Evolutionary conservation across 495 filamentous ascomycete species (phyloP).

Genomic region (Penicillium herquei): DNA sequence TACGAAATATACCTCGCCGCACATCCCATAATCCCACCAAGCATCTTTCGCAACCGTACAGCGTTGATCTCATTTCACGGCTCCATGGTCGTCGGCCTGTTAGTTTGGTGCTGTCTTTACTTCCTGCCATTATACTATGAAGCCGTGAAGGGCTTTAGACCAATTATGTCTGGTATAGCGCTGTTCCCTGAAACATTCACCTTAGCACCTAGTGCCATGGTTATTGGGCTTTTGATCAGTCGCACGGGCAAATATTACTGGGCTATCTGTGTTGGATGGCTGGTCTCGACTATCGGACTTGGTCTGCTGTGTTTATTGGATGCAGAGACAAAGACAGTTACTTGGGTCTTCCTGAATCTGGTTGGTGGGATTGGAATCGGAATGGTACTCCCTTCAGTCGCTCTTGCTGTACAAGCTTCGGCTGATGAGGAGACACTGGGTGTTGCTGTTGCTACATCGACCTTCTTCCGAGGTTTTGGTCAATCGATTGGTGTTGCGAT

Average conservation of each 20-base stretch:
- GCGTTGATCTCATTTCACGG: constrained; percentile 33
- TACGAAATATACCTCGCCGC: constrained; percentile 44
- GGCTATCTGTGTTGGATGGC: constrained; percentile 45
- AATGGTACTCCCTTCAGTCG: constrained; percentile 39
- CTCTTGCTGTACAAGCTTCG: constrained; percentile 39
- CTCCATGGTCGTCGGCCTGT: constrained; percentile 41
- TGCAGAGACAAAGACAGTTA: constrained; percentile 25
- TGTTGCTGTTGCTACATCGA: constrained; percentile 39
- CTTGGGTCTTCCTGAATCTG: constrained; percentile 41
- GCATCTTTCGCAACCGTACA: constrained; percentile 46
- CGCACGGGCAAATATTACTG: constrained; percentile 41
- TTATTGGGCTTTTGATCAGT: constrained; percentile 37
- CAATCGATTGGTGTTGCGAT: constrained; percentile 46
- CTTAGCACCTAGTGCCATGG: constrained; percentile 42
- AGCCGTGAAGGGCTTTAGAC: constrained; percentile 42
- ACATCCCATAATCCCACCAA: constrained; percentile 43
- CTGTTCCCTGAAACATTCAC: constrained; percentile 50
- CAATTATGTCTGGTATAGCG: constrained; percentile 41
- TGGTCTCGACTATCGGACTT: constrained; percentile 36
- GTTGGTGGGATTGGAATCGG: constrained; percentile 40
- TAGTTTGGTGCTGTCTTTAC: constrained; percentile 45
- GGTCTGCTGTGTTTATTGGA: constrained; percentile 36
- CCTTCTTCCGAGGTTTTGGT: constrained; percentile 46
- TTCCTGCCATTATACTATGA: constrained; percentile 49
- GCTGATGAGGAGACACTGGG: constrained; percentile 30